These are phyloP conservation scores for Pseudoneurospora amorphoporcata DNA, from an alignment of 495 filamentous ascomycete species.

Conservation along the genomic window DNA sequence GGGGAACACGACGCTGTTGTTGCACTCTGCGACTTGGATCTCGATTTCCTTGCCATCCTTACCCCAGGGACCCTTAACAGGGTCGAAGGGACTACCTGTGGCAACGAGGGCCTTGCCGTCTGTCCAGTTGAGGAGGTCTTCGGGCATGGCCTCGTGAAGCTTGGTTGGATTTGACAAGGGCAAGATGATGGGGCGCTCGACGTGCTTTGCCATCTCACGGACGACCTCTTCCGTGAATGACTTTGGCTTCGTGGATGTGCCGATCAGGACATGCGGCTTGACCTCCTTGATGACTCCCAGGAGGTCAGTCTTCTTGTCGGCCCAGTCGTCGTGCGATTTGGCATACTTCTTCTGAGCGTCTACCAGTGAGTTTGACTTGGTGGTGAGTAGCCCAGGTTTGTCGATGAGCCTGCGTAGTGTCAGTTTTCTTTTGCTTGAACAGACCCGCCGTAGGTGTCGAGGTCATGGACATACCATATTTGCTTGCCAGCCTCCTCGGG, in stretches of 20 bases:
- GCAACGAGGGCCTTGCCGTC: constrained; percentile 70
- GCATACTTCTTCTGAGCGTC: constrained; percentile 58
- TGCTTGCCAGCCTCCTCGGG: constrained; percentile 70
- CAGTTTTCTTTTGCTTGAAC: not conserved
- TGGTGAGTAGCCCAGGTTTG: constrained; percentile 68
- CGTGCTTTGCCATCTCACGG: constrained; percentile 68
- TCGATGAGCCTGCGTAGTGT: constrained; percentile 58
- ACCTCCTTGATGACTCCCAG: constrained; percentile 57
- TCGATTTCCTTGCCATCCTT: constrained; percentile 44
- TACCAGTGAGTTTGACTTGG: constrained; percentile 41
- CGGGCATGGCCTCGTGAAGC: constrained; percentile 71
- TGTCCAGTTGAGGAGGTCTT: constrained; percentile 72
- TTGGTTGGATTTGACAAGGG: constrained; percentile 80
- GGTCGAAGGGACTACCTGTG: constrained; percentile 74
- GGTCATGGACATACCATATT: constrained; percentile 52
- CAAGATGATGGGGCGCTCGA: constrained; percentile 68
- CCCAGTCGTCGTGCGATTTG: constrained; percentile 55
- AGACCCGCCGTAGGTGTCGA: not conserved
- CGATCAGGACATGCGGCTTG: constrained; percentile 73
- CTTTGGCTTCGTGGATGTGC: constrained; percentile 73
- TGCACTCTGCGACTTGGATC: constrained; percentile 72
- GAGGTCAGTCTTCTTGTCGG: constrained; percentile 45
- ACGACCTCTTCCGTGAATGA: constrained; percentile 68
- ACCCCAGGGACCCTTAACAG: constrained; percentile 53
- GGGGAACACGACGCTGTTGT: constrained; percentile 81